Base-by-base conservation (phyloP, 768 basidiomycete species). In the Melanogaster broomeanus region DNA sequence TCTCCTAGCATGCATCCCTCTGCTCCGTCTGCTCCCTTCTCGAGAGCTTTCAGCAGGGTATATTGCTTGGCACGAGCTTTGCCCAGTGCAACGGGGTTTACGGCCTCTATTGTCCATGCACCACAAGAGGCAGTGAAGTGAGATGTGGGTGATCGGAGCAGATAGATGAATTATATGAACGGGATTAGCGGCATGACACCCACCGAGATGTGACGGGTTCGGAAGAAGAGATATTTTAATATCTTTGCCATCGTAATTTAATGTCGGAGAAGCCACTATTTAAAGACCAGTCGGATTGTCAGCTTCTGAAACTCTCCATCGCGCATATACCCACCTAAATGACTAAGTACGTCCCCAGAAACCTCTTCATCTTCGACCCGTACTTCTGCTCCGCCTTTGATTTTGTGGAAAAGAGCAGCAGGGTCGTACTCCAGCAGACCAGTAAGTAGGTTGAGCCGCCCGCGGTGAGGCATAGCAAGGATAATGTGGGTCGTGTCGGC, bases 61-160 rank as follows among this genome's bases (percentile, higher is more conserved):
- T 86, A 92, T 64, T 97, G 93, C 63, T 96, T 93, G 1, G 91
- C 92, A 15, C 94, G 87, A 4, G 91, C 89, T 65, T 94, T 92
- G 4, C 94, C 94, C 1, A 94, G 70, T 0, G 90, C 93, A 22
- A 96, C 84, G 0, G 93, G 88, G 61, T 89, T 90, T 50, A 91
- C 83, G 0, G 94, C 93, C 79, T 95, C 90, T 87, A 59, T 4
- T 3, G 35, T 7, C 12, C 16, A 34, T 34, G 7, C 4, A 40
- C 11, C 7, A 44, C 10, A 40, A 49, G 28, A 28, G 25, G 3
- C 21, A 13, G 13, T 31, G 18, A 42, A 18, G 18, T 18, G 18
- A 24, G 10, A 39, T 7, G 18, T 15, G 9, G 5, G 31, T n/a
- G 19, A 60, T 48, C 47, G 49, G 38, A 49, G 35, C 24, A 42